These are phyloP conservation scores for Kodamaea laetipori DNA, from an alignment of 805 yeast genomes.

Conservation along the genomic window DNA sequence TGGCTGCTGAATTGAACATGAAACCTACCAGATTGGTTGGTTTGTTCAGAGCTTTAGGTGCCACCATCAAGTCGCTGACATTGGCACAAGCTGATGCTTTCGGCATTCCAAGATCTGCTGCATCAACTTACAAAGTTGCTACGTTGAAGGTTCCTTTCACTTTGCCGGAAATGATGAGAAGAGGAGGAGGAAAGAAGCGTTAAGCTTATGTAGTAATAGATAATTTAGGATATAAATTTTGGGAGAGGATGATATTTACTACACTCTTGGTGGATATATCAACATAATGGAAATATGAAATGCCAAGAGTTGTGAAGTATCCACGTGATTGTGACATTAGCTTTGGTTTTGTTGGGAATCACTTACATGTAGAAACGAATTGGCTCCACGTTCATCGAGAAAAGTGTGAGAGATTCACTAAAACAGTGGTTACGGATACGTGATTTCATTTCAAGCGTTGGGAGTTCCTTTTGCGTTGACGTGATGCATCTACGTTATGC, in stretches of 20 bases:
- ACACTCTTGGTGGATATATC: too few species aligned
- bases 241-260: neutral
- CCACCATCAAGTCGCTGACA: conserved; percentile 69
- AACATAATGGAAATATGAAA: too few species aligned
- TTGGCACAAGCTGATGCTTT: conserved; percentile 74
- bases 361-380: too few species aligned
- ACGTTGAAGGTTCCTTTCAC: conserved; percentile 83
- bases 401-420: too few species aligned
- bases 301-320: too few species aligned
- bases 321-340: too few species aligned
- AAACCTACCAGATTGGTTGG: conserved; percentile 72
- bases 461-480: too few species aligned
- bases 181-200: conserved; percentile 37
- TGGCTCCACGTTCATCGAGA: too few species aligned
- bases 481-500: too few species aligned
- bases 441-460: too few species aligned
- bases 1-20: conserved; percentile 81
- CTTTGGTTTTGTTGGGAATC: too few species aligned
- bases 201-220: neutral
- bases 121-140: conserved; percentile 75
- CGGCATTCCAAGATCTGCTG: conserved; percentile 62
- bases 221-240: neutral
- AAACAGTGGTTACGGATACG: too few species aligned
- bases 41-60: conserved; percentile 81
- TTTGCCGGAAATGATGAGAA: conserved; percentile 78